These are phyloP conservation scores for Fusarium pininemorale DNA, from an alignment of 2,329 filamentous ascomycete genomes.

Conservation along the genomic window DNA sequence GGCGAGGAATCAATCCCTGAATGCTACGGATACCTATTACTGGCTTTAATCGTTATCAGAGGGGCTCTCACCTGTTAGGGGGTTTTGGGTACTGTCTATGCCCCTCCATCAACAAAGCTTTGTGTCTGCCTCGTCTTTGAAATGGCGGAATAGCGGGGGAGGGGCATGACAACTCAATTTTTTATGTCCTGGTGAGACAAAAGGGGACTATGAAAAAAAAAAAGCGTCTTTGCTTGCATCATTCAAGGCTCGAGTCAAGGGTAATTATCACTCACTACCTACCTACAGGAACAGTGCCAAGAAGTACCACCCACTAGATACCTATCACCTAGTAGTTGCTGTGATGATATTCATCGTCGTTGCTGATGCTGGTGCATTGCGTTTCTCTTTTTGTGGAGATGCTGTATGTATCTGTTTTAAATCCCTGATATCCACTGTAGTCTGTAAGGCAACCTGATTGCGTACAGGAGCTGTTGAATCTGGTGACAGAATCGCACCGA, in stretches of 20 bases:
- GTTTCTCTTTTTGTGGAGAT: constrained; percentile 18
- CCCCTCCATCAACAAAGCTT: constrained; percentile 15
- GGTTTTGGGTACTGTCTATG: neutral
- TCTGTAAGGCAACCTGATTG: constrained; percentile 19
- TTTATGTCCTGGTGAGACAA: neutral
- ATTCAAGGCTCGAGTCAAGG: neutral
- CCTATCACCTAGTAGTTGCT: neutral
- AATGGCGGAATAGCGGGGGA: constrained; percentile 26
- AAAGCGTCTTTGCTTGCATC: neutral
- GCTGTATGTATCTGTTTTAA: neutral
- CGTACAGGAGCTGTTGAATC: constrained; percentile 8
- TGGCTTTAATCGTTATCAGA: constrained; percentile 9
- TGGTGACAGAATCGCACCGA: constrained; percentile 35
- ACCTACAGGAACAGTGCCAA: neutral
- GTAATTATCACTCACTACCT: neutral
- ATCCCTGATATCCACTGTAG: constrained; percentile 24
- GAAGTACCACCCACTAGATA: neutral
- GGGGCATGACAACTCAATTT: constrained; percentile 11
- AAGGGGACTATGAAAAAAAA: neutral
- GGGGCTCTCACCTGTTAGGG: neutral
- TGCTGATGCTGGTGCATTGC: constrained; percentile 23
- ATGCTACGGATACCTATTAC: neutral
- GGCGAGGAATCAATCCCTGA: neutral
- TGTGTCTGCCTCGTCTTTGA: neutral
- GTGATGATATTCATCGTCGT: neutral